These are phyloP conservation scores for Stipa capillata DNA, from an alignment of 176 grass and related monocot species.

Conservation along the genomic window DNA sequence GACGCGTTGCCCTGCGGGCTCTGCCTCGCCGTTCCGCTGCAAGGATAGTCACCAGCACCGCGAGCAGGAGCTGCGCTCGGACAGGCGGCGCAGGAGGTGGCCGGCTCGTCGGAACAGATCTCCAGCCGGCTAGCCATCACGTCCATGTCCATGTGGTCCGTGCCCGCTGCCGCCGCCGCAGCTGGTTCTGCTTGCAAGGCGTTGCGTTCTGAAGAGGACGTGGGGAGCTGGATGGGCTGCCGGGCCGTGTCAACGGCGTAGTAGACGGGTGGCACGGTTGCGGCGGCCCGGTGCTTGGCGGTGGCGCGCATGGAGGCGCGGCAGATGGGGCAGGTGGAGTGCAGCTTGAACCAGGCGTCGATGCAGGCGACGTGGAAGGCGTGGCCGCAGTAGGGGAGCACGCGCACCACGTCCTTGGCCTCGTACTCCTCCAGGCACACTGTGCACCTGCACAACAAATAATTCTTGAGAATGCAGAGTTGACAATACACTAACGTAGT, in stretches of 20 bases:
- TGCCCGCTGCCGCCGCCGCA: neutral
- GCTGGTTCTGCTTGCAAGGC: neutral
- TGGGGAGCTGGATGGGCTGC: neutral
- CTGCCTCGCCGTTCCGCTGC: neutral
- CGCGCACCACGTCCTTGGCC: conserved; percentile 47
- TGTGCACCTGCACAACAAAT: conserved; percentile 30
- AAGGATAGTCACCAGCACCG: neutral
- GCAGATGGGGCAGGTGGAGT: conserved; percentile 62
- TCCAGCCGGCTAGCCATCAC: neutral
- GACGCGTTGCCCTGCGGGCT: neutral
- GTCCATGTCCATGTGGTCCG: neutral
- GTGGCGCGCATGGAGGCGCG: conserved; percentile 49
- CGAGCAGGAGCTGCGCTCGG: neutral
- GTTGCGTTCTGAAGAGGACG: conserved; percentile 4
- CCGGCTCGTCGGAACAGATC: conserved; percentile 12
- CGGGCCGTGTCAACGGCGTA: neutral
- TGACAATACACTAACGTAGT: neutral
- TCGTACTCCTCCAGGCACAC: conserved; percentile 67
- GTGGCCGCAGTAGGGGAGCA: conserved; percentile 60
- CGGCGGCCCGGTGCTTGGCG: conserved; percentile 11
- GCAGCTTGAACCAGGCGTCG: conserved; percentile 60
- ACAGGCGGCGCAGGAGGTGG: neutral
- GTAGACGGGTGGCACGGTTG: conserved; percentile 13
- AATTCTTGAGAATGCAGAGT: too few relatives aligned
- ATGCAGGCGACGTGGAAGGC: conserved; percentile 73